These are phyloP conservation scores for Cydonia oblonga DNA, from an alignment of 331 rosid species.

Conservation along the genomic window DNA sequence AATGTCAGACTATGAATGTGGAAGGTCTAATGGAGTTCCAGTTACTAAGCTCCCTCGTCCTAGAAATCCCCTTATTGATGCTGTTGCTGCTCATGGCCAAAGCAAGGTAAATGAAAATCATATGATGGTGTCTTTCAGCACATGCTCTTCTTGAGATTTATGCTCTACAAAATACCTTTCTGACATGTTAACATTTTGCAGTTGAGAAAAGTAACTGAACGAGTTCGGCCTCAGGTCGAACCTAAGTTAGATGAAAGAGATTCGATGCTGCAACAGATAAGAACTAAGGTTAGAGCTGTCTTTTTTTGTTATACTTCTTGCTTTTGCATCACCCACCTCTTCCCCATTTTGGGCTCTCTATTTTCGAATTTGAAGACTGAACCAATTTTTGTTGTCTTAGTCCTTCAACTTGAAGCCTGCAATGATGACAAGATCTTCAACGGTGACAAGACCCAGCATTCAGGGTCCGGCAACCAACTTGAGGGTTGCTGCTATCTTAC, in stretches of 20 bases:
- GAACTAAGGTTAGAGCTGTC: conserved; percentile 62
- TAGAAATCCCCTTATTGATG: conserved; percentile 66
- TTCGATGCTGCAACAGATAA: conserved; percentile 68
- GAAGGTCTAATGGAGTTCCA: conserved; percentile 38
- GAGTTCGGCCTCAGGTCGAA: conserved; percentile 53
- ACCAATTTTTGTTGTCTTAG: conserved; percentile 25
- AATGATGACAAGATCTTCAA: conserved; percentile 29
- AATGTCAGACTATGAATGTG: conserved; percentile 26
- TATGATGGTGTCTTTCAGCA: too few species aligned
- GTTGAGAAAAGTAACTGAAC: conserved; percentile 80
- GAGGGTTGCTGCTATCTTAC: conserved; percentile 87
- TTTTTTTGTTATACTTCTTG: not conserved
- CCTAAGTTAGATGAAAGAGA: conserved; percentile 74
- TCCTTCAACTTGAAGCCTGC: conserved; percentile 96
- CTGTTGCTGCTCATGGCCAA: conserved; percentile 71
- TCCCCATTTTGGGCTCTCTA: not conserved
- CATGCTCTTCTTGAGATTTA: not conserved
- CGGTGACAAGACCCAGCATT: conserved; percentile 39
- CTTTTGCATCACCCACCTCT: too few species aligned
- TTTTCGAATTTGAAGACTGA: not conserved
- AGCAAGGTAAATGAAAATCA: conserved; percentile 89
- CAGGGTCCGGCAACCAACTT: conserved; percentile 76
- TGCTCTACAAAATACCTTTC: not conserved
- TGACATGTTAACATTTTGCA: conserved; percentile 34
- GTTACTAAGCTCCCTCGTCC: conserved; percentile 61